Evolutionary conservation across 257 asterid genomes (phyloP).

Genomic region (Lavandula angustifolia): DNA sequence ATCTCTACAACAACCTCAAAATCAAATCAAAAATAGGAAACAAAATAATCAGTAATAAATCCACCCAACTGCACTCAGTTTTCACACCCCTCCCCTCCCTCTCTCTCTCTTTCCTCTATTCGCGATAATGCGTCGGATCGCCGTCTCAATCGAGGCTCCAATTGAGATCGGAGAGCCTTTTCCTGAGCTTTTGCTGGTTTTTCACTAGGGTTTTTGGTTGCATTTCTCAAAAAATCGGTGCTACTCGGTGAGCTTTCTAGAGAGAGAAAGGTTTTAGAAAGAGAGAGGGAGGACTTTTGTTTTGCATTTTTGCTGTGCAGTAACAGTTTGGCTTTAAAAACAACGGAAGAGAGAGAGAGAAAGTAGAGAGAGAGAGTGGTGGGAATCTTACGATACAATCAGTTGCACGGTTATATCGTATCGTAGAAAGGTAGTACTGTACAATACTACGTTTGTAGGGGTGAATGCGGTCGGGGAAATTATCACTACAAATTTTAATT

Average conservation of each 20-base stretch:
- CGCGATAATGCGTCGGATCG: slow-evolving; percentile 41
- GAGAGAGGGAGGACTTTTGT: slow-evolving; percentile 38
- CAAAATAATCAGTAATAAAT: slow-evolving; percentile 16
- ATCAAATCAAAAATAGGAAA: background rate
- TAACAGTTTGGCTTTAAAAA: slow-evolving; percentile 37
- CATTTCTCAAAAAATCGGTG: slow-evolving; percentile 36
- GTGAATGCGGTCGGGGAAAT: no score
- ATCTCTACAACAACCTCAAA: slow-evolving; percentile 39
- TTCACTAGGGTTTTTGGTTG: slow-evolving; percentile 46
- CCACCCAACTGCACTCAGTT: slow-evolving; percentile 26
- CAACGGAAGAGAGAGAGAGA: slow-evolving; percentile 31
- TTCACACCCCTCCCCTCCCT: background rate
- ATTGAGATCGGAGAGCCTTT: slow-evolving; percentile 36
- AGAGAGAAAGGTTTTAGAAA: slow-evolving; percentile 31
- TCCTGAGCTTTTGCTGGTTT: slow-evolving; percentile 15
- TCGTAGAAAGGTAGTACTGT: no score
- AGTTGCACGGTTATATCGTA: no score
- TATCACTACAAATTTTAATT: no score
- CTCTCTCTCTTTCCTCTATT: slow-evolving; percentile 14
- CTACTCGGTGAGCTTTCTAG: slow-evolving; percentile 32
- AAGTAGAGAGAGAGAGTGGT: slow-evolving; percentile 20
- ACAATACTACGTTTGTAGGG: no score
- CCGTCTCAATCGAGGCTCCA: slow-evolving; percentile 28
- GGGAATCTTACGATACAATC: slow-evolving; percentile 23
- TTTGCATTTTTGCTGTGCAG: slow-evolving; percentile 40